A percentile compares a stretch with the other conserved stretches of the same genome.
Conservation (phyloP, 2,329 filamentous ascomycete species). For the Pseudogymnoascus sp. region DNA sequence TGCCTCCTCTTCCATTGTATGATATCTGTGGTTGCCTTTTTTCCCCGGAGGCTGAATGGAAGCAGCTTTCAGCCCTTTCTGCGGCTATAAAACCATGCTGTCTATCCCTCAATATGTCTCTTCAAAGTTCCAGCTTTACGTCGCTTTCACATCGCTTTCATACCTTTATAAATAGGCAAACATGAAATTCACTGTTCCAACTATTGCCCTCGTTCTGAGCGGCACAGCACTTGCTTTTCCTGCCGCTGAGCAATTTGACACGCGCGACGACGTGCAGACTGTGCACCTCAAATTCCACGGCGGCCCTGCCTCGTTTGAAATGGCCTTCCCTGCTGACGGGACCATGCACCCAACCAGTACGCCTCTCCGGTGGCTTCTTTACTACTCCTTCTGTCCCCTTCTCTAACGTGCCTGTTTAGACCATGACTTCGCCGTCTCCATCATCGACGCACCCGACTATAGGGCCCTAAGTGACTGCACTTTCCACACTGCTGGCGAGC, state of each 20-base stretch:
- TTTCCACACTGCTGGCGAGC: conserved; percentile 33
- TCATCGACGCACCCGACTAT: conserved; percentile 38
- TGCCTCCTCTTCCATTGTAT: not conserved
- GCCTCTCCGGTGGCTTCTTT: conserved; percentile 10
- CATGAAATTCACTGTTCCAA: conserved; percentile 1
- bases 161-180: not conserved
- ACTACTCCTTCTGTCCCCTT: not conserved
- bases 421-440: conserved; percentile 32
- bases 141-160: not conserved
- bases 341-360: conserved; percentile 32
- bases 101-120: not conserved
- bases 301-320: conserved; percentile 34
- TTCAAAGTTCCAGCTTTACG: not conserved
- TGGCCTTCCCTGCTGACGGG: conserved; percentile 37
- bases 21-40: not conserved
- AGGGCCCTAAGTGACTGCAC: conserved; percentile 35
- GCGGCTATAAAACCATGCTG: conserved; percentile 4
- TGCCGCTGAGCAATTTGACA: not conserved
- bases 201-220: not conserved
- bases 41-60: not conserved
- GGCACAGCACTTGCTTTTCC: not conserved
- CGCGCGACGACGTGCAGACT: not conserved
- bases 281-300: conserved; percentile 35
- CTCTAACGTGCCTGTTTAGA: conserved; percentile 25
- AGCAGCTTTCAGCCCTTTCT: not conserved